Evolutionary conservation across 164 flowering plant genomes (phyloP).

Genomic region (Aristolochia fimbriata): DNA sequence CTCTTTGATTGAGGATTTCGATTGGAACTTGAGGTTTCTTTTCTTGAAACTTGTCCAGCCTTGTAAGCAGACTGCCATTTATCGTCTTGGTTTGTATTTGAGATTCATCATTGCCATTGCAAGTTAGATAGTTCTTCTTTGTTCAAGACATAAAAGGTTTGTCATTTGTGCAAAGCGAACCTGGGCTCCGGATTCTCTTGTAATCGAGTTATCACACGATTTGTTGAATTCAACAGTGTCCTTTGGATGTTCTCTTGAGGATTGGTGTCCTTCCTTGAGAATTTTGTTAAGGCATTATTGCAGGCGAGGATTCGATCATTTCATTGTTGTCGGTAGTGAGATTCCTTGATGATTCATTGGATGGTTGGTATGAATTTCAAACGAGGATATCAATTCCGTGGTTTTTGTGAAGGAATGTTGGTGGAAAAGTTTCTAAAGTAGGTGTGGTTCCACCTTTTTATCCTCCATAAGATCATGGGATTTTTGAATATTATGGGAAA

Average conservation of each 20-base stretch:
- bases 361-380: too few relatives aligned
- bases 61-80: too few relatives aligned
- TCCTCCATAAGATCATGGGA: slow-evolving; percentile 27
- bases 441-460: not conserved
- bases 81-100: too few relatives aligned
- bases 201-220: too few relatives aligned
- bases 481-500: slow-evolving; percentile 61
- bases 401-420: not conserved
- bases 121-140: too few relatives aligned
- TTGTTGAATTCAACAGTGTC: not conserved
- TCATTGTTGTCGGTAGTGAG: slow-evolving; percentile 5
- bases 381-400: too few relatives aligned
- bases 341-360: not conserved
- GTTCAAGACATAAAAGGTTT: too few relatives aligned
- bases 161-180: too few relatives aligned
- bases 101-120: too few relatives aligned
- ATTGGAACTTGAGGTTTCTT: too few relatives aligned
- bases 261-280: slow-evolving; percentile 1
- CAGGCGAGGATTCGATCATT: slow-evolving; percentile 13
- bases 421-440: not conserved
- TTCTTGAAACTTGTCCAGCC: too few relatives aligned
- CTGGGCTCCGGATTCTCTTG: too few relatives aligned
- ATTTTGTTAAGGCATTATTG: slow-evolving; percentile 3
- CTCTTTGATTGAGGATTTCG: slow-evolving; percentile 14
- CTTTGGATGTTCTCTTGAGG: not conserved